phyloP scores from a whole-genome alignment of 2,329 filamentous ascomycete genomes.

The Zasmidium angulare region DNA sequence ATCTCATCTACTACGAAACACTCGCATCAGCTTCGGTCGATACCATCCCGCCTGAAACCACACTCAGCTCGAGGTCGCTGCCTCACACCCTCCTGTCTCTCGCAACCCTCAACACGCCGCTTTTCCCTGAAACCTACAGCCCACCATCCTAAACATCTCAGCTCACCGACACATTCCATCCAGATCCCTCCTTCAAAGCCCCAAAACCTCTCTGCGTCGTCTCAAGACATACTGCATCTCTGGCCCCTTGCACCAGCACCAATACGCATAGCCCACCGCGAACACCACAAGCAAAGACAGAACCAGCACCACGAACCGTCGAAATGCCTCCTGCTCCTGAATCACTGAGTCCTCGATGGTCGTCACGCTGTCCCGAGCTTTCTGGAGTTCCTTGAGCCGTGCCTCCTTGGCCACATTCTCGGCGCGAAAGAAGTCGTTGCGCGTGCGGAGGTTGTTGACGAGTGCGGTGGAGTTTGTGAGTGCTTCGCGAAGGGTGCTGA shows the following conservation, averaged over 20 bases:
- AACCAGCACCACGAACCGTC: not conserved
- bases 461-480: conserved; percentile 6
- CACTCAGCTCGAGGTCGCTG: no score
- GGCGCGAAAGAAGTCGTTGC: not conserved
- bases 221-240: conserved; percentile 3
- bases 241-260: not conserved
- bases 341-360: not conserved
- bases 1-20: no score
- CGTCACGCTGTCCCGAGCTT: not conserved
- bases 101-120: no score
- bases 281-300: not conserved
- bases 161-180: not conserved
- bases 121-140: no score
- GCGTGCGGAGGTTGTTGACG: conserved; percentile 1
- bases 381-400: not conserved
- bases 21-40: no score
- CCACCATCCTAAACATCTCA: no score
- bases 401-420: not conserved
- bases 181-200: not conserved
- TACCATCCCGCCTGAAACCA: no score
- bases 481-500: not conserved
- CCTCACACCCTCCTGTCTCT: no score
- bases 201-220: not conserved
- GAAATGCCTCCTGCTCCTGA: not conserved
- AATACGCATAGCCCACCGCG: not conserved